Evolutionary conservation across 768 basidiomycete species (phyloP), one percentile per base, ranked within the genome.

Genomic region (Melanogaster broomeanus): DNA sequence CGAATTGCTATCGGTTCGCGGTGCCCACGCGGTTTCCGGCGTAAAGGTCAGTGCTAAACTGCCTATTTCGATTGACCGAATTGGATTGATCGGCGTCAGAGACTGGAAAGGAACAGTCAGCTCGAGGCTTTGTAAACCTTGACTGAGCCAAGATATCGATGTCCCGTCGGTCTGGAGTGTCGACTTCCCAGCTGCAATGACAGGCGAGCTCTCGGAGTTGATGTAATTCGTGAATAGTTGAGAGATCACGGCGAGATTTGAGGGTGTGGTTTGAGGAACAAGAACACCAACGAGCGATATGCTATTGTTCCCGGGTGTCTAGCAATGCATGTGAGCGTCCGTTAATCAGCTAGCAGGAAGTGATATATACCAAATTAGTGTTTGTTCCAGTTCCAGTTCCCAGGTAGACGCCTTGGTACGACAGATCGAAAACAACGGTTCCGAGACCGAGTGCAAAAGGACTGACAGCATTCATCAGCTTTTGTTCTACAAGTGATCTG

Each of bases 361-460:
- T 28, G 31, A 35, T 21, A 62, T 78, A 43, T 63, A 83, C 85
- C 51, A 88, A 75, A 12, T 67, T 59, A 3, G 81, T 81, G 48
- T 82, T 72, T 1, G 67, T 64, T 22, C 80, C 77, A 3, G 75
- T 76, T 16, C 86, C 86, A 24, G 67, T 66, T 25, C 87, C 87
- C 39, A 88, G 70, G 45, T 73, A 71, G 18, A 84, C 75, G 40
- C 73, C 76, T 38, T 82, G 63, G 66, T 87, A 90, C 19, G 72
- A 70, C 24, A 90, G 72, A 50, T 75, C 75, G 59, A 89, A 88
- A 4, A 81, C 68, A 6, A 85, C 80, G 1, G 84, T 85, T 28
- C 87, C 88, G 35, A 90, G 75, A 59, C 80, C 72, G 50, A 90
- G 74, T n/a, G 78, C 70, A 64, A 90, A 89, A 0, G 87, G 85